Percentiles rank a stretch among this genome's conserved stretches.
phyloP scores from a whole-genome alignment of 352 stramenopile species.

The Globisporangium solare region DNA sequence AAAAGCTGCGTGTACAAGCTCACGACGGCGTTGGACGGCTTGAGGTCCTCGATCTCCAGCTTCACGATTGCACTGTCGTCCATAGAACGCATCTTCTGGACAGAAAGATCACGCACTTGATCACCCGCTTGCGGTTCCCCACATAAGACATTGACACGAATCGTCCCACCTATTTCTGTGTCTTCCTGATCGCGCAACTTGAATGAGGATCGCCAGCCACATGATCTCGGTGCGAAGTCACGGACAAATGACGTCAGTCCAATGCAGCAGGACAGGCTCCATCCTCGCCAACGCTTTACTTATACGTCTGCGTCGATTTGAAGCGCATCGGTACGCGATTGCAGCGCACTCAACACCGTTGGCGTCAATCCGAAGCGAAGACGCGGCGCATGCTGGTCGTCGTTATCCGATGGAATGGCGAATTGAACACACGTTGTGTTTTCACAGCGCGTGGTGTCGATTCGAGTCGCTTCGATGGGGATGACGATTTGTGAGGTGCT shows the following conservation, averaged over 20 bases:
- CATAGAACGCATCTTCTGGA: neutral
- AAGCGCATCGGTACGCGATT: neutral
- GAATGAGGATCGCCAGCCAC: neutral
- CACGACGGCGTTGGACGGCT: neutral
- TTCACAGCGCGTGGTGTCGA: conserved; percentile 1
- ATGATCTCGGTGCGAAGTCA: neutral
- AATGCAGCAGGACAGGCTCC: conserved; percentile 8
- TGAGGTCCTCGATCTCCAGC: conserved; percentile 3
- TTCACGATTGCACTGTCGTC: neutral
- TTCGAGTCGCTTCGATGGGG: neutral
- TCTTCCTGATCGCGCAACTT: conserved; percentile 3
- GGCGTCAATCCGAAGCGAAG: conserved; percentile 6
- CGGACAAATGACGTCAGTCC: neutral
- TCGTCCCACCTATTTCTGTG: neutral
- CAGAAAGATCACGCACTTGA: neutral
- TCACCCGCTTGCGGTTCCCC: neutral
- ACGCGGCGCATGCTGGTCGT: neutral
- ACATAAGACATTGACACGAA: neutral
- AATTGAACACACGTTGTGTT: conserved; percentile 1
- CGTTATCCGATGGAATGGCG: neutral
- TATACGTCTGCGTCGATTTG: conserved; percentile 11
- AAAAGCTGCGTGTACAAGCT: neutral
- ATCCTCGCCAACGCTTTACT: conserved; percentile 7
- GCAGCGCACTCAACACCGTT: conserved; percentile 8
- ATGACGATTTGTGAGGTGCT: neutral